These are phyloP conservation scores for Rhizoclosmatium sp. DNA, from an alignment of 192 early-diverging fungal genomes.

Conservation along the genomic window DNA sequence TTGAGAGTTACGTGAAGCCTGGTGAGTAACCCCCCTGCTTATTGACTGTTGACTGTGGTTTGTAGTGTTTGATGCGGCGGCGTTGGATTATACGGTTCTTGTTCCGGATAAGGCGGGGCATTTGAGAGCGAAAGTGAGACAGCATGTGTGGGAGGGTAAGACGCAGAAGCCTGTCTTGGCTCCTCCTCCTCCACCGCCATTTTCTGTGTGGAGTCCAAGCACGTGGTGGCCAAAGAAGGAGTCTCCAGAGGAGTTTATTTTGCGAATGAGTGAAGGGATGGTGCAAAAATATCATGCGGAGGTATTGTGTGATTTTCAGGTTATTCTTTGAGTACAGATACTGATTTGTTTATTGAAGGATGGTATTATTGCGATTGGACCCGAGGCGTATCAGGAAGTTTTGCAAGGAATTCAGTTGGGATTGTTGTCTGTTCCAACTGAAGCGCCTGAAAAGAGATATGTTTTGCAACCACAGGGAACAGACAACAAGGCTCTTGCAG, in stretches of 20 bases:
- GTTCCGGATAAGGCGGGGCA: constrained; percentile 8
- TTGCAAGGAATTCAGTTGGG: constrained; percentile 28
- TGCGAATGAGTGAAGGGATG: not conserved
- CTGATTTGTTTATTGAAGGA: constrained; percentile 6
- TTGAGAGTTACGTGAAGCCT: constrained; percentile 29
- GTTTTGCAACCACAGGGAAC: constrained; percentile 22
- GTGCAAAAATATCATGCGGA: constrained; percentile 15
- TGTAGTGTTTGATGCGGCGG: constrained; percentile 28
- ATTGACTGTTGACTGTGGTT: not conserved
- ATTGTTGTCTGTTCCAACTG: not conserved
- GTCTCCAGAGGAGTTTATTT: constrained; percentile 20
- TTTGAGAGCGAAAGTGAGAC: constrained; percentile 17
- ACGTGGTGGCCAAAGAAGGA: constrained; percentile 17
- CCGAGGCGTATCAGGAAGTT: constrained; percentile 26
- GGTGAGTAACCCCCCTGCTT: not conserved
- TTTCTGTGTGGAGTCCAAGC: not conserved
- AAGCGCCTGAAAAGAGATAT: constrained; percentile 15
- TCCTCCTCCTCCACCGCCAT: constrained; percentile 1
- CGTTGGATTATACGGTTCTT: constrained; percentile 17
- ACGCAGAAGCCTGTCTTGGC: not conserved
- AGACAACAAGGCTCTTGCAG: not conserved
- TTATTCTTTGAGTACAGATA: not conserved
- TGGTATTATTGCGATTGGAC: constrained; percentile 25
- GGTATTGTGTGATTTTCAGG: not conserved
- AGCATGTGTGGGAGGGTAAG: constrained; percentile 25